A percentile compares a stretch with the other conserved stretches of the same genome.
Conservation (phyloP, 2,329 filamentous ascomycete genomes). For the Dothistroma pini region DNA sequence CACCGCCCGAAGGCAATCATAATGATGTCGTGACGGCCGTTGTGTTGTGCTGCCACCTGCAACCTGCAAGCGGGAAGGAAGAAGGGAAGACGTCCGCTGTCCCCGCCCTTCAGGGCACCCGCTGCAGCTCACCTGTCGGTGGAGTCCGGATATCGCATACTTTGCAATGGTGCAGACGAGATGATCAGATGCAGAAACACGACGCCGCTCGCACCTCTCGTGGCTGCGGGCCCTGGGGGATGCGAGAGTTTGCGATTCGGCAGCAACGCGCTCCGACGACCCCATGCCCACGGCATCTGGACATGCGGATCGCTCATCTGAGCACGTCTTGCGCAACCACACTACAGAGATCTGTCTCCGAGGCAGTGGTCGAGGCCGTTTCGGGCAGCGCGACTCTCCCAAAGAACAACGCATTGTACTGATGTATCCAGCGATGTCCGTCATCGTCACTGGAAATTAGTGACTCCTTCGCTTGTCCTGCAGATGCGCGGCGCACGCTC, state of each 20-base stretch:
- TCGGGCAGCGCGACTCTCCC: neutral
- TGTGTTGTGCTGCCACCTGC: neutral
- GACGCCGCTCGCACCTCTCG: neutral
- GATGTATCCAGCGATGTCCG: neutral
- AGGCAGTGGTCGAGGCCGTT: neutral
- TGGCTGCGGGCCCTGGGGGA: slow-evolving; percentile 3
- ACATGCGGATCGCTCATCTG: neutral
- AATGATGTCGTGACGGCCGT: neutral
- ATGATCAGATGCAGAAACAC: neutral
- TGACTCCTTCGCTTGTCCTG: slow-evolving; percentile 1
- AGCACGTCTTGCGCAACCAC: slow-evolving; percentile 3
- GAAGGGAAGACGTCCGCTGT: neutral
- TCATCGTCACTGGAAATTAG: neutral
- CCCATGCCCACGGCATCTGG: slow-evolving; percentile 1
- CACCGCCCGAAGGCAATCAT: neutral
- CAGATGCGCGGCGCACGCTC: slow-evolving; percentile 1
- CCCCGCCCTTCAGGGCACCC: neutral
- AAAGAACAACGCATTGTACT: neutral
- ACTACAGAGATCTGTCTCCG: neutral
- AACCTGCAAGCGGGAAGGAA: neutral
- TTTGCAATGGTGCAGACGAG: neutral
- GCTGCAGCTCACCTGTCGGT: neutral
- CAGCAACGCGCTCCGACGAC: neutral
- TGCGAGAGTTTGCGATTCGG: neutral
- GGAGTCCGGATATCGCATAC: neutral